Base-by-base conservation (phyloP, 805 yeast species). In the Lachancea mirantina region DNA sequence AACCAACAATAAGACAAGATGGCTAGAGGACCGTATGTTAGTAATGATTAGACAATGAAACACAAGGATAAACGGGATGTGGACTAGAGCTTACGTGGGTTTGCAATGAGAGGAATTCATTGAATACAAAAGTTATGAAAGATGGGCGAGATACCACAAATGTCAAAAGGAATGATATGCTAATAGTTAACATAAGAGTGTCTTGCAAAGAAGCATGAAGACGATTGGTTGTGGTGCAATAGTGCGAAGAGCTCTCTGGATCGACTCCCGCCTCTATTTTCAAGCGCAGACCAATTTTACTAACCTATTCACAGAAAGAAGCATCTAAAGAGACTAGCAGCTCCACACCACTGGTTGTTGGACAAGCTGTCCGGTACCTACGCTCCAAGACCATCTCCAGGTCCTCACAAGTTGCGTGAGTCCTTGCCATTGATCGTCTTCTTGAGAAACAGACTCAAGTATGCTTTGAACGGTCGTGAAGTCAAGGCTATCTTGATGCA, bases 331-430 rank as follows among this genome's bases (percentile, higher is more conserved):
- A 87, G 97, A 82, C 82, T 89, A 73, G 96, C 97, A 70, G 98
- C 98, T 70, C 99, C 99, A 78, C 82, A 88, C 77, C 98, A 92
- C 82, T 92, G 98, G 98, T 84, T 92, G 94, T 84, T 92, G 77
- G 98, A 94, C 94, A 92, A 92, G 76, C 78, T 92, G 75, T 84
- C 96, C 65, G 99, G 99, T 68, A 76, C 84, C 64, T 92, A 92
- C 70, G 98, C 98, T 50, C 98, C 98, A 76, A 87, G 97, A 76
- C 95, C 97, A 65, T 87, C 96, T 49, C 81, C 95, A 59, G 98
- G 98, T 77, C 98, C 98, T 68, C 98, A 89, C 78, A 92, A 89
- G 74, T 78, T 88, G 67, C 81, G 96, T 71, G 97, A 88, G 76
- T 88, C 95, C 46, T 81, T 88, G 64, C 97, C 97, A 66, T 80